phyloP scores from a whole-genome alignment of 208 protist species.

The Perkinsela sp. region DNA sequence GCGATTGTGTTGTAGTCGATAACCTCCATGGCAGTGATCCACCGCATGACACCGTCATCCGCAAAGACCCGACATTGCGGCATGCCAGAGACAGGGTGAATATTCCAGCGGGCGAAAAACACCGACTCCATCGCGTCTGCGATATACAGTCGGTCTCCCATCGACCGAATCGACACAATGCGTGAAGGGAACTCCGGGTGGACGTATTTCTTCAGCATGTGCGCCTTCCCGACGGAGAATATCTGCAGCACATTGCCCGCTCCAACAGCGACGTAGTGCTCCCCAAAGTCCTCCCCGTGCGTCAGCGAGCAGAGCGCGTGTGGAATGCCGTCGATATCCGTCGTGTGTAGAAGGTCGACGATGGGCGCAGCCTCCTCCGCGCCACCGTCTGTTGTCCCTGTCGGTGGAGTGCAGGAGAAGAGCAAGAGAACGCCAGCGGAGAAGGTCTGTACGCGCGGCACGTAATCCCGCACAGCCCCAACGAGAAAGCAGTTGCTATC shows the following conservation, averaged over 20 bases:
- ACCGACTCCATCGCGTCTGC: neutral
- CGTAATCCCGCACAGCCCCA: neutral
- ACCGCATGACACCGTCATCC: slow-evolving; percentile 35
- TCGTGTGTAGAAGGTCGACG: neutral
- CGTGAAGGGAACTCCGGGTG: neutral
- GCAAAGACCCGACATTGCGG: slow-evolving; percentile 17
- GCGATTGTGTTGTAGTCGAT: slow-evolving; percentile 56
- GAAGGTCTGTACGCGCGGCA: neutral
- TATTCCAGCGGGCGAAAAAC: neutral
- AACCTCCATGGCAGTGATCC: slow-evolving; percentile 10
- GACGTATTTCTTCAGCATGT: neutral
- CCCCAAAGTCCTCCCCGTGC: neutral
- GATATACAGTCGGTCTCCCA: neutral
- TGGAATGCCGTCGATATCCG: neutral
- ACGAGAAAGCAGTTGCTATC: neutral
- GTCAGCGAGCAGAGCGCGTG: neutral
- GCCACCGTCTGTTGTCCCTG: neutral
- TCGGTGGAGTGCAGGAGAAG: neutral
- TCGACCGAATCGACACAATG: neutral
- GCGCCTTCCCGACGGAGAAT: neutral
- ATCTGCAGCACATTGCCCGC: neutral
- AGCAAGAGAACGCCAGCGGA: neutral
- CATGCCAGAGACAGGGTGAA: neutral
- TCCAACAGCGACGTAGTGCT: neutral
- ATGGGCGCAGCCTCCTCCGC: neutral